phyloP scores from a whole-genome alignment of 495 filamentous ascomycete genomes.

The Corynascus novoguineensis region DNA sequence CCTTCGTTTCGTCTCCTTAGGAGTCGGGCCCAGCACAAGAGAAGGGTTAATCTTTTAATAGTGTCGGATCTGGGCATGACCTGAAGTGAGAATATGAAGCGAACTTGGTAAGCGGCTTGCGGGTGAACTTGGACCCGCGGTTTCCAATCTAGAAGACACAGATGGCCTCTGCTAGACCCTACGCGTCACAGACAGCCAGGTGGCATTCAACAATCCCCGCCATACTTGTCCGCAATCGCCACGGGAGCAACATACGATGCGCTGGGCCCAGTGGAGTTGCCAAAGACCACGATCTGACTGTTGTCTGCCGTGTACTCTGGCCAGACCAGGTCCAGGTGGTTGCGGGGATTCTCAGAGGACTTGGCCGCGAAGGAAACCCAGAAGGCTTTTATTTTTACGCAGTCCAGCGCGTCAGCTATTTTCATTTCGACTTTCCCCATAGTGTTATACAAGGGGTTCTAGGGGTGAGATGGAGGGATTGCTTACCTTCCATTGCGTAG shows the following conservation, averaged over 20 bases:
- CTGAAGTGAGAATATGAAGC: too few species aligned
- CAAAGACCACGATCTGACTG: background rate
- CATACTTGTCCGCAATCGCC: background rate
- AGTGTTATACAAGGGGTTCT: background rate
- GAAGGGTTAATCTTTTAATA: too few species aligned
- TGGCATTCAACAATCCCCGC: too few species aligned
- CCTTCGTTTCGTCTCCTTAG: too few species aligned
- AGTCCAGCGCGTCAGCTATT: too few species aligned
- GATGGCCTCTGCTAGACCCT: too few species aligned
- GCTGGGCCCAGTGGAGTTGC: background rate
- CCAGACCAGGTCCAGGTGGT: slow-evolving; percentile 3
- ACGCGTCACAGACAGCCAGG: too few species aligned
- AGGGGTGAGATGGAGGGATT: background rate
- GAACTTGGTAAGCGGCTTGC: too few species aligned
- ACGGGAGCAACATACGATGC: background rate
- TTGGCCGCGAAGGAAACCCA: slow-evolving; percentile 24
- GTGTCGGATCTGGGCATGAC: too few species aligned
- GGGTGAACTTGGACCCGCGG: too few species aligned
- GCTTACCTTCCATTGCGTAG: slow-evolving; percentile 30
- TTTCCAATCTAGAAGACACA: too few species aligned
- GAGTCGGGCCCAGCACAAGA: too few species aligned
- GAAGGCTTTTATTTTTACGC: background rate
- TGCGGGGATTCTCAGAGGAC: background rate
- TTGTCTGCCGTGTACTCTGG: slow-evolving; percentile 4
- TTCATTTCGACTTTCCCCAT: background rate